Conservation (phyloP, 2,329 filamentous ascomycete species). For the Alternaria consortialis region DNA sequence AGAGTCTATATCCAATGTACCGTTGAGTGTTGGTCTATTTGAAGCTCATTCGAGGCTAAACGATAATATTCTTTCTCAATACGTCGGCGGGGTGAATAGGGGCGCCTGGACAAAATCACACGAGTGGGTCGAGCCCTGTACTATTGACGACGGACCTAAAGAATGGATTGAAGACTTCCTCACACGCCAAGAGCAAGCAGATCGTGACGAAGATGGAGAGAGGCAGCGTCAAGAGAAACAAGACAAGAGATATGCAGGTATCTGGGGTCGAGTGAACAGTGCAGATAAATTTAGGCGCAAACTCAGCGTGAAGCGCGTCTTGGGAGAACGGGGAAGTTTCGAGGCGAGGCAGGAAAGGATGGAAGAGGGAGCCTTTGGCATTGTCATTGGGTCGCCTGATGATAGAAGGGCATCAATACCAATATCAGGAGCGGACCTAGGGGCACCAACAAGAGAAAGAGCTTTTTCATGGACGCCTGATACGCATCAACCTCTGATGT, state of each 20-base stretch:
- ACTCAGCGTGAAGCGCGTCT: conserved; percentile 3
- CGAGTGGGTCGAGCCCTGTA: conserved; percentile 15
- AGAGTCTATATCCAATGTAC: conserved; percentile 10
- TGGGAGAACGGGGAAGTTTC: neutral
- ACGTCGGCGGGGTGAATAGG: neutral
- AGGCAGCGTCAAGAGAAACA: conserved; percentile 1
- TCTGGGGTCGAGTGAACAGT: conserved; percentile 13
- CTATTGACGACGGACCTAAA: neutral
- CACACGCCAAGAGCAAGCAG: conserved; percentile 11
- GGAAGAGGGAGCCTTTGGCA: neutral
- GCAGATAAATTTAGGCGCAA: conserved; percentile 2
- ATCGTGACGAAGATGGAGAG: conserved; percentile 3
- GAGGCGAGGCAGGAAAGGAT: conserved; percentile 5
- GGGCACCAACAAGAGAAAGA: neutral
- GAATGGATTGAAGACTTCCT: conserved; percentile 22
- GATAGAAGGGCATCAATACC: neutral
- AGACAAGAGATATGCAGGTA: neutral
- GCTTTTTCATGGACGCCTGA: conserved; percentile 3
- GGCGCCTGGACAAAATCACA: conserved; percentile 8
- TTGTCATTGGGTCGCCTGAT: neutral
- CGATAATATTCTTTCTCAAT: neutral
- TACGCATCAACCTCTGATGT: neutral
- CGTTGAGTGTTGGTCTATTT: neutral
- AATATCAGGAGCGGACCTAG: neutral
- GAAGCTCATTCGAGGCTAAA: conserved; percentile 11